These are phyloP conservation scores for Sparassis latifolia DNA, from an alignment of 1,284 basidiomycete genomes.

Conservation along the genomic window DNA sequence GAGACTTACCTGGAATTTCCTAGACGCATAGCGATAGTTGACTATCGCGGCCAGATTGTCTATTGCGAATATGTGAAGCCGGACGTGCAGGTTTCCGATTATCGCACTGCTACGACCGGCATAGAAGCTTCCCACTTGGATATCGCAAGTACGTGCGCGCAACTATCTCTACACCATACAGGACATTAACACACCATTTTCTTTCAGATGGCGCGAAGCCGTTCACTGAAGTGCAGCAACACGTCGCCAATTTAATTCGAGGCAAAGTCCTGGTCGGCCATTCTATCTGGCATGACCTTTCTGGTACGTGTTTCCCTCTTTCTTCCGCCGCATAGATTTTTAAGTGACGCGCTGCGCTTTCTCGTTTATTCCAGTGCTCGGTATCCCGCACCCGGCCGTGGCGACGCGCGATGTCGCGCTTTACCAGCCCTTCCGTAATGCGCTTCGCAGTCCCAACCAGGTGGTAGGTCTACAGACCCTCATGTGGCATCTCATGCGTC, in stretches of 20 bases:
- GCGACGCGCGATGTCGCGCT: conserved; percentile 75
- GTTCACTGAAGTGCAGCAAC: conserved; percentile 58
- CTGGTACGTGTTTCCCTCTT: conserved; percentile 38
- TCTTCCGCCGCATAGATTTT: conserved; percentile 2
- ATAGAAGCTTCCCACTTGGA: conserved; percentile 50
- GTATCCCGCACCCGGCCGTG: conserved; percentile 76
- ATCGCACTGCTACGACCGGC: conserved; percentile 66
- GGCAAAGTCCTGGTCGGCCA: conserved; percentile 70
- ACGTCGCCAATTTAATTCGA: conserved; percentile 55
- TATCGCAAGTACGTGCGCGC: conserved; percentile 13
- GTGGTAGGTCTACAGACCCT: conserved; percentile 68
- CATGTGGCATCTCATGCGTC: conserved; percentile 73
- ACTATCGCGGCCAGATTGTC: conserved; percentile 51
- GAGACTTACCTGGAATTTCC: conserved; percentile 12
- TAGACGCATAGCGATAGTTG: conserved; percentile 58
- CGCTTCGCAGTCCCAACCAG: conserved; percentile 57
- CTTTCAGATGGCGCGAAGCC: conserved; percentile 38
- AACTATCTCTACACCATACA: neutral
- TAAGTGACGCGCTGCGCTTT: neutral
- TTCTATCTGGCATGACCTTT: conserved; percentile 71
- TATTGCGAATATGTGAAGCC: conserved; percentile 61
- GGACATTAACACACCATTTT: conserved; percentile 1
- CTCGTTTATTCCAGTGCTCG: conserved; percentile 45
- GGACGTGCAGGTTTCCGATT: conserved; percentile 67
- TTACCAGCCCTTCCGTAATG: conserved; percentile 72